Percentiles rank a stretch among this genome's conserved stretches.
Conservation (phyloP, 1,284 basidiomycete genomes). For the Trichosporon inkin region DNA sequence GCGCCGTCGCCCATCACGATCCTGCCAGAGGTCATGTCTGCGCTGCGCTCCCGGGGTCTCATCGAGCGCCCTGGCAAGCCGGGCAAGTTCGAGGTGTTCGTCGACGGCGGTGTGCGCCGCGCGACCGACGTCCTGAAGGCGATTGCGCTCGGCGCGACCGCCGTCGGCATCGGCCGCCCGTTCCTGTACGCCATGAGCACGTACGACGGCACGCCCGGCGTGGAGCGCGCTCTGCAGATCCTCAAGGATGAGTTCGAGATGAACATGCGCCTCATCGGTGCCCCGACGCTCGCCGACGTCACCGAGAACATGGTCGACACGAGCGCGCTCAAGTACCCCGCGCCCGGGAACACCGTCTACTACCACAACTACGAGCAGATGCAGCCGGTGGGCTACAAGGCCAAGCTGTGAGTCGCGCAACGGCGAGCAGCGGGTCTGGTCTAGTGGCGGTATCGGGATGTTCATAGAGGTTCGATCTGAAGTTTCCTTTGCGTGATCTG, state of each 20-base stretch:
- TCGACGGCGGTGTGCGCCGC: conserved; percentile 87
- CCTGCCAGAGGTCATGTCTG: conserved; percentile 76
- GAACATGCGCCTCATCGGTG: conserved; percentile 84
- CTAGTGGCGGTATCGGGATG: neutral
- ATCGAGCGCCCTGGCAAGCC: conserved; percentile 39
- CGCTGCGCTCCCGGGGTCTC: conserved; percentile 64
- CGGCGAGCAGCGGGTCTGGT: too few species aligned
- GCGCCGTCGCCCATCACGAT: conserved; percentile 85
- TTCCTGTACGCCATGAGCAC: conserved; percentile 85
- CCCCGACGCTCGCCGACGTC: conserved; percentile 69
- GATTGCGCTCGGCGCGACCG: conserved; percentile 83
- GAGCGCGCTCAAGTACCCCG: conserved; percentile 55
- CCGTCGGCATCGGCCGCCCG: conserved; percentile 66
- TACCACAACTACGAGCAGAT: conserved; percentile 58
- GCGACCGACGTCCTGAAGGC: conserved; percentile 92
- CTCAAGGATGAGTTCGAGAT: conserved; percentile 88
- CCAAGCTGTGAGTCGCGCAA: neutral
- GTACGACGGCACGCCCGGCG: conserved; percentile 70
- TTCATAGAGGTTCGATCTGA: neutral
- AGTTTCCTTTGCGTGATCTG: neutral
- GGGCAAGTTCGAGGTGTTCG: conserved; percentile 74
- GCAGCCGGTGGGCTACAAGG: conserved; percentile 49
- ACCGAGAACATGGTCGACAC: conserved; percentile 85
- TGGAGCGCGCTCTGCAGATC: conserved; percentile 71
- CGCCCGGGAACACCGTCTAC: conserved; percentile 69